These are phyloP conservation scores for Chrysoporthe cubensis DNA, from an alignment of 2,329 filamentous ascomycete species.

Conservation along the genomic window DNA sequence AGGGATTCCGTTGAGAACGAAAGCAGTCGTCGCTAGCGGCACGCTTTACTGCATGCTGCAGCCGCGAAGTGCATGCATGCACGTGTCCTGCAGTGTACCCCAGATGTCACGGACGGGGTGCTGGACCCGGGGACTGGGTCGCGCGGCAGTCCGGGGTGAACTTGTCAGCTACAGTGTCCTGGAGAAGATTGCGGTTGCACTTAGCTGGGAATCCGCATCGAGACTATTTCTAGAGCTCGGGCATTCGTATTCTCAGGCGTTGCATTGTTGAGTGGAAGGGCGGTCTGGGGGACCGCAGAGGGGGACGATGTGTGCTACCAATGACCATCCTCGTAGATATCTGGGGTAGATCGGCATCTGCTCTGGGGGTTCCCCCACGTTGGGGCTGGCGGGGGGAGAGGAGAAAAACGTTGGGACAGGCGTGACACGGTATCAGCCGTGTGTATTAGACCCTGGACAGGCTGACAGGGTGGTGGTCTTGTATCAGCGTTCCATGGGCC, in stretches of 20 bases:
- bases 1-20: neutral
- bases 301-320: neutral
- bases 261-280: neutral
- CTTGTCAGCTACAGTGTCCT: neutral
- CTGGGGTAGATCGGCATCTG: neutral
- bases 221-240: neutral
- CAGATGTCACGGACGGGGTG: neutral
- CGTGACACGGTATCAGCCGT: conserved; percentile 2
- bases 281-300: neutral
- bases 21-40: neutral
- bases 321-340: neutral
- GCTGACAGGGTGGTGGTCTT: neutral
- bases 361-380: neutral
- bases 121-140: neutral
- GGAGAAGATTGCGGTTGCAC: neutral
- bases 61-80: neutral
- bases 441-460: neutral
- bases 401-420: conserved; percentile 1
- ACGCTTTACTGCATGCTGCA: neutral
- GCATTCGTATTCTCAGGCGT: neutral
- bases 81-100: neutral
- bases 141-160: neutral
- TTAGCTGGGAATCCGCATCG: neutral
- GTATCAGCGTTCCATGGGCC: neutral
- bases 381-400: neutral